A percentile compares a stretch with the other conserved stretches of the same genome.
phyloP scores from a whole-genome alignment of 2,329 filamentous ascomycete species.

The Penicillium oxalicum region DNA sequence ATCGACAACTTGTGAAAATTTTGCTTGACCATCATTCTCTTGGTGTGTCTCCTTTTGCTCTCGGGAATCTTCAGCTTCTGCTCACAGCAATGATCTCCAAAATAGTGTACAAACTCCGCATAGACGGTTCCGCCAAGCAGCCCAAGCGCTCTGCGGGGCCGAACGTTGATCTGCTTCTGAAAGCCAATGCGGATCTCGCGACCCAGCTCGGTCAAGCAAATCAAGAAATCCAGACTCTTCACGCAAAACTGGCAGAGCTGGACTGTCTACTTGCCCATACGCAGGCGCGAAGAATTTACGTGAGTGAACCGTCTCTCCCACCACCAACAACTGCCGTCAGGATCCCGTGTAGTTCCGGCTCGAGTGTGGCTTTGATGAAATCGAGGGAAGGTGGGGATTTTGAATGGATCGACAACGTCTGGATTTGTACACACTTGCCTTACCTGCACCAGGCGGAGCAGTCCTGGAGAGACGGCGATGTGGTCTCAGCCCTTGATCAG shows the following conservation, averaged over 20 bases:
- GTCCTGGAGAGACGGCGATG: conserved; percentile 7
- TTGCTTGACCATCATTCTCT: too few relatives aligned
- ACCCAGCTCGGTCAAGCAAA: background rate
- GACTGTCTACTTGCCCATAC: background rate
- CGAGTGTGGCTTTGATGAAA: background rate
- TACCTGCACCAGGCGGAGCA: conserved; percentile 10
- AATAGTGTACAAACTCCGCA: background rate
- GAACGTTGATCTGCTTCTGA: background rate
- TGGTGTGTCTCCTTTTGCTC: background rate
- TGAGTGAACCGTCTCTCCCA: background rate
- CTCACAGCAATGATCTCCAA: background rate
- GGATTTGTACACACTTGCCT: conserved; percentile 10
- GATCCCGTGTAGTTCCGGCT: too few relatives aligned
- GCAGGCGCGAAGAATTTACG: background rate
- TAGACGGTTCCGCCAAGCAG: background rate
- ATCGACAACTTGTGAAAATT: too few relatives aligned
- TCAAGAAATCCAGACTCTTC: background rate
- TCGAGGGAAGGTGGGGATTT: background rate
- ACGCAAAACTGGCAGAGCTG: background rate
- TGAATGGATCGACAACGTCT: conserved; percentile 15
- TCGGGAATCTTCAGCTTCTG: too few relatives aligned
- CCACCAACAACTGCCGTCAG: too few relatives aligned
- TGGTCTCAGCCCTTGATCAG: conserved; percentile 9
- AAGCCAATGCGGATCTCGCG: background rate
- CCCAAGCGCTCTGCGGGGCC: background rate